Base-by-base conservation (phyloP, 2,329 filamentous ascomycete genomes). In the Beauveria pseudobassiana region DNA sequence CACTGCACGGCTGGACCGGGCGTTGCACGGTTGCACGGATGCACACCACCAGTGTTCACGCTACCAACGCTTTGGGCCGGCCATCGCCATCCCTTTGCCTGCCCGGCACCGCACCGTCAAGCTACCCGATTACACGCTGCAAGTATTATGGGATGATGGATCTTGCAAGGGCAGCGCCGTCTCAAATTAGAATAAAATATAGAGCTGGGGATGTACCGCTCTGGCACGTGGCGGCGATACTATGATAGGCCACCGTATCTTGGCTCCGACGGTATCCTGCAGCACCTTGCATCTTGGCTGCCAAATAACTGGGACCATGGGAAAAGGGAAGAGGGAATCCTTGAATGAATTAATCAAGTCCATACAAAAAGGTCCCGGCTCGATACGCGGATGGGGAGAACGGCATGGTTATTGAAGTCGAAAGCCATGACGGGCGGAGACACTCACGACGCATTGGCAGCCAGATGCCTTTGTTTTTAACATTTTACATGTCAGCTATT, bases 91-190 rank as follows among this genome's bases (percentile, higher is more conserved):
- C 45, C 45, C 5, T 38, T 38, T 38, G 34, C 34, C 34, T 38
- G 12, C 12, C 45, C 55, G 22, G 38, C 34, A 51, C 51, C 34
- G 18, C 18, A 22, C 34, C 48, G 16, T 24, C 30, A 20, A 26
- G 34, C 34, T 28, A 24, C 34, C 38, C 54, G 14, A 48, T n/a
- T 24, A n/a, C 12, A 20, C 22, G 38, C 56, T 51, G 46, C 56
- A 59, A 42, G 45, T 24, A 59, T 59, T 18, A 9, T 46, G 51
- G 16, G 56, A 59, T 59, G 56, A 45, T n/a, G 30, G 22, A 48
- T 34, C 30, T 34, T 14, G 12, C 30, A 5, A 34, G 30, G 30
- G 1, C 18, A 38, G 9, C 28, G 14, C 54, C 48, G 54, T n/a
- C 45, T 30, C 49, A n/a, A 52, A 38, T 52, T 38, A 38, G 12